Evolutionary conservation across 129 eudicot genomes (phyloP).

Genomic region (carrot (Daucus carota)): DNA sequence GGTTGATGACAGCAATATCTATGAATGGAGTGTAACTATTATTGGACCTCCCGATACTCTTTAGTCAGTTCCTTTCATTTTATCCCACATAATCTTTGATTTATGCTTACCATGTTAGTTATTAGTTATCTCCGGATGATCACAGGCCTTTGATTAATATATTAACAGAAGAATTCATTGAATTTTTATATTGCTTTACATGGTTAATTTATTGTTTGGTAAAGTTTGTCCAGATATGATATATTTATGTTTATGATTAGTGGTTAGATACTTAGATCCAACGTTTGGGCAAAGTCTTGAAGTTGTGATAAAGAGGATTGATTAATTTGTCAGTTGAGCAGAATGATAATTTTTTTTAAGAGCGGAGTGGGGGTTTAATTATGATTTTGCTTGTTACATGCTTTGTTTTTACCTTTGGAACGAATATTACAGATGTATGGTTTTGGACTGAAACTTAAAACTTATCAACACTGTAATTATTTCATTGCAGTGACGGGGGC

Average conservation of each 20-base stretch:
- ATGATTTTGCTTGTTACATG: not conserved
- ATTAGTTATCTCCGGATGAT: not conserved
- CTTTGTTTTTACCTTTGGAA: not conserved
- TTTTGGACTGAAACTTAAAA: not conserved
- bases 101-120: not conserved
- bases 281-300: not conserved
- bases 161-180: not conserved
- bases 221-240: not conserved
- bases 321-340: not conserved
- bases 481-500: constrained; percentile 48
- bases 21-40: constrained; percentile 59
- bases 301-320: not conserved
- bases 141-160: no score
- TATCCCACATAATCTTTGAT: not conserved
- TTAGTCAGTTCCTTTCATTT: constrained; percentile 22
- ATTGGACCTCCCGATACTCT: constrained; percentile 57
- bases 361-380: not conserved
- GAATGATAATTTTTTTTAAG: not conserved
- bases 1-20: constrained; percentile 48
- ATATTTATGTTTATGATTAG: not conserved
- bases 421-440: not conserved
- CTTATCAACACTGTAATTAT: not conserved
- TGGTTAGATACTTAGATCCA: not conserved
- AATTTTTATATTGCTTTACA: not conserved
- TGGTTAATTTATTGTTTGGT: not conserved